Evolutionary conservation across 2,329 filamentous ascomycete genomes (phyloP).

Genomic region (Diaporthe ilicicola): DNA sequence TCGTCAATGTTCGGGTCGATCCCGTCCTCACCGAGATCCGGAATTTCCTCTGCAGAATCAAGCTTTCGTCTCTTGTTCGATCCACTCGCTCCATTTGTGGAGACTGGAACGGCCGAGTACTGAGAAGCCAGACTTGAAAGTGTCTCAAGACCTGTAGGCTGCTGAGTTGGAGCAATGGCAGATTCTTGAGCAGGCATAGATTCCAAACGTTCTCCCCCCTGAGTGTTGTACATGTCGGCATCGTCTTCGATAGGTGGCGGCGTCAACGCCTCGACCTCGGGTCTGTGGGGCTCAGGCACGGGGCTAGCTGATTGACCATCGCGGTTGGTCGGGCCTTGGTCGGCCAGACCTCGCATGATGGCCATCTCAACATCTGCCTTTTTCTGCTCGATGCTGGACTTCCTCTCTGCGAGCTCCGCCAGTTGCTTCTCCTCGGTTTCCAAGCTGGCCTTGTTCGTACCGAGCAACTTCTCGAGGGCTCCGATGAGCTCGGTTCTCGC

Average conservation of each 20-base stretch:
- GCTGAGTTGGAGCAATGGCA: conserved; percentile 36
- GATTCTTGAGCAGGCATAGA: conserved; percentile 35
- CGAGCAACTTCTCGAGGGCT: conserved; percentile 83
- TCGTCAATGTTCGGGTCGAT: conserved; percentile 66
- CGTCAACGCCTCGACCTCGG: conserved; percentile 86
- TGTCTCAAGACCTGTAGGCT: conserved; percentile 49
- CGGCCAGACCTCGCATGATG: conserved; percentile 84
- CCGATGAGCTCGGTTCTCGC: conserved; percentile 80
- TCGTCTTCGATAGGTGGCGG: conserved; percentile 71
- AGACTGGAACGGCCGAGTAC: conserved; percentile 59
- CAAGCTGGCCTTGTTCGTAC: conserved; percentile 75
- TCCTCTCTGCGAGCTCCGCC: conserved; percentile 71
- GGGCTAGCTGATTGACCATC: conserved; percentile 56
- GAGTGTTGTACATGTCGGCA: conserved; percentile 36
- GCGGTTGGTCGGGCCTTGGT: conserved; percentile 58
- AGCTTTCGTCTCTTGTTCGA: conserved; percentile 66
- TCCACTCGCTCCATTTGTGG: conserved; percentile 51
- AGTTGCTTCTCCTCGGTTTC: conserved; percentile 73
- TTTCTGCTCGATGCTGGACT: conserved; percentile 77
- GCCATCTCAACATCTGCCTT: conserved; percentile 90
- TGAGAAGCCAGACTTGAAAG: conserved; percentile 51
- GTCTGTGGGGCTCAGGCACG: conserved; percentile 71
- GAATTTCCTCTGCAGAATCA: conserved; percentile 60
- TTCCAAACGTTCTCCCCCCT: conserved; percentile 29
- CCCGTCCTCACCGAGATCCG: conserved; percentile 61